Base-by-base conservation (phyloP, 1,284 basidiomycete species). In the Porodaedalea pini region DNA sequence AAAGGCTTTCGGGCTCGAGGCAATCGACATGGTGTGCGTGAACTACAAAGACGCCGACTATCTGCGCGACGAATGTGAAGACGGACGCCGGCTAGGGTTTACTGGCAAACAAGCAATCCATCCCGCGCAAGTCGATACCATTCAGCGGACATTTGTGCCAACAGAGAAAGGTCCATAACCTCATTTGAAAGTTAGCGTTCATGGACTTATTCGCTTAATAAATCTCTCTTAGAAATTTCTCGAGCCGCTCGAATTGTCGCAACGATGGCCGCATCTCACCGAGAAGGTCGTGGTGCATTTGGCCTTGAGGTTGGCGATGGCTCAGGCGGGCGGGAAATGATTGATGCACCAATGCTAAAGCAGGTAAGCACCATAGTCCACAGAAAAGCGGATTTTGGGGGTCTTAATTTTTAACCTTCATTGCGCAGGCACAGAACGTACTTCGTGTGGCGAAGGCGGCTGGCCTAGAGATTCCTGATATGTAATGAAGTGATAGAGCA, bases 101-200 rank as follows among this genome's bases (percentile, higher is more conserved):
- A 88, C 85, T 25, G 93, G 92, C 48, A 96, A 96, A 89, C 94
- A 97, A 91, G 93, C 91, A 1, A 96, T 98, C 52, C 95, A 98
- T 71, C 94, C 95, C 0, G 76, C 75, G 11, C 95, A 98, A 71
- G 83, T 97, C 2, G 81, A 82, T 21, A 75, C 80, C 4, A 93
- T 96, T 39, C 91, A 94, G 63, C 72, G 78, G 3, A 86, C 73
- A 90, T 58, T 90, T 85, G 39, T 76, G 86, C 62, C 91, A 89
- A 67, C 75, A 90, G 56, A 89, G 91, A 73, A 79, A 86, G 83
- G 90, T 88, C 55, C 56, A 80, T 71, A 8, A 41, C 11, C 21
- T 21, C 37, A 13, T 13, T 44, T 8, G 25, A 13, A 27, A 4
- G 1, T 1, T 2, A 21, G 6, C 19, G 25, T 23, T 13, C 32